Conservation (phyloP, 2,329 filamentous ascomycete genomes). For the Colletotrichum eleusines region DNA sequence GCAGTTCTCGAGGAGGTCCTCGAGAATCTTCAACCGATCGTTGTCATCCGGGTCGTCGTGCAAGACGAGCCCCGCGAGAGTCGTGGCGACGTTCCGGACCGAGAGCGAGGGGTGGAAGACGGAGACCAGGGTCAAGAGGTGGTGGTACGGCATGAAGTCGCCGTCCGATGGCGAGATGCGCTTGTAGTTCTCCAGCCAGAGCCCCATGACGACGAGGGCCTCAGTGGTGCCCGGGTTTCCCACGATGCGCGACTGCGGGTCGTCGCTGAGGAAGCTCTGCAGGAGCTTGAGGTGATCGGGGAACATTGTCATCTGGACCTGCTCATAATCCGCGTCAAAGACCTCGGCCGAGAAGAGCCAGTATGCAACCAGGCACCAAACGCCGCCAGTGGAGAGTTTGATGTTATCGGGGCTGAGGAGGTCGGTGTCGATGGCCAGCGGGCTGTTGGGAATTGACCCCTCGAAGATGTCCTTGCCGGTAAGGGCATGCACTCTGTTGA, state of each 20-base stretch:
- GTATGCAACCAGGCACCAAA: conserved; percentile 70
- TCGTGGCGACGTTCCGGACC: conserved; percentile 67
- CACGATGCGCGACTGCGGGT: conserved; percentile 62
- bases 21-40: conserved; percentile 70
- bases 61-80: conserved; percentile 65
- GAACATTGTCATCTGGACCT: conserved; percentile 68
- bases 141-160: conserved; percentile 71
- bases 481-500: conserved; percentile 57
- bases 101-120: conserved; percentile 68
- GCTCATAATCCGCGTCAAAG: conserved; percentile 67
- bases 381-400: conserved; percentile 69
- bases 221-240: conserved; percentile 68
- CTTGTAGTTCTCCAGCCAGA: conserved; percentile 68
- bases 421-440: conserved; percentile 60
- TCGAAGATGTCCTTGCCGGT: conserved; percentile 59
- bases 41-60: conserved; percentile 71
- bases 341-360: conserved; percentile 72
- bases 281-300: conserved; percentile 70
- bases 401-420: conserved; percentile 63
- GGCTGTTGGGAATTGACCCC: conserved; percentile 57
- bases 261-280: conserved; percentile 64
- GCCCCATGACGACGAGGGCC: conserved; percentile 68
- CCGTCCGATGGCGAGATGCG: conserved; percentile 53
- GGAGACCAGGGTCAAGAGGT: conserved; percentile 67
- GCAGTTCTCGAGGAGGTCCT: conserved; percentile 75